These are phyloP conservation scores for Aspergillus novoparasiticus DNA, from an alignment of 2,329 filamentous ascomycete species.

Conservation along the genomic window DNA sequence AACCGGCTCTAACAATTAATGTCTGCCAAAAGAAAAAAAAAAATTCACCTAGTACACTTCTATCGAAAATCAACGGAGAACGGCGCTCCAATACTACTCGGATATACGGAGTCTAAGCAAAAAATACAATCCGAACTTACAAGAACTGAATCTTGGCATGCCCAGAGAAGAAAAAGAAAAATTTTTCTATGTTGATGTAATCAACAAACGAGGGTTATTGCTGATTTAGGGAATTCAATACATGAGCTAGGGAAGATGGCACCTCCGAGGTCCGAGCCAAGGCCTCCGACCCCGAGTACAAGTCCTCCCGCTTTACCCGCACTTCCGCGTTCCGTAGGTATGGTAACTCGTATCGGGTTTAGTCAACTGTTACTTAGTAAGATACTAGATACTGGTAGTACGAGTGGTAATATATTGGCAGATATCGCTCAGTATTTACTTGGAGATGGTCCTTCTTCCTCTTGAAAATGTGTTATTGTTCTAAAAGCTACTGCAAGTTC, in stretches of 20 bases:
- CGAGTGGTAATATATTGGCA: too few relatives aligned
- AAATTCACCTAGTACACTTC: too few relatives aligned
- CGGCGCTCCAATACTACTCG: slow-evolving; percentile 1
- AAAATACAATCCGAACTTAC: slow-evolving; percentile 1
- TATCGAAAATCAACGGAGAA: neutral
- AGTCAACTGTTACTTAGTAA: slow-evolving; percentile 6
- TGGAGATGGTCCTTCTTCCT: too few relatives aligned
- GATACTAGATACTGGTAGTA: neutral
- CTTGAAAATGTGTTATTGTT: too few relatives aligned
- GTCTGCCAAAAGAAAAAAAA: neutral
- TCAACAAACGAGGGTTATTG: slow-evolving; percentile 3
- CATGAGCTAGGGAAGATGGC: slow-evolving; percentile 13
- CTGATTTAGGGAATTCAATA: slow-evolving; percentile 16
- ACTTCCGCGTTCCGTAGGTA: slow-evolving; percentile 19
- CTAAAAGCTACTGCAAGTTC: neutral
- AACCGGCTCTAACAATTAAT: neutral
- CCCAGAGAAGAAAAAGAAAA: neutral
- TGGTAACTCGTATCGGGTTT: neutral
- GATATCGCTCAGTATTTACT: neutral
- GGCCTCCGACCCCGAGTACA: slow-evolving; percentile 8
- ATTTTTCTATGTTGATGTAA: neutral
- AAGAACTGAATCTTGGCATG: neutral
- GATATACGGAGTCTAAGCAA: slow-evolving; percentile 19
- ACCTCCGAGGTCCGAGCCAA: slow-evolving; percentile 26
- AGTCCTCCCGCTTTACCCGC: neutral